Percentiles rank a stretch among this genome's conserved stretches.
Evolutionary conservation across 352 stramenopile species (phyloP).

Genomic region (Pythium rhizo-oryzae): DNA sequence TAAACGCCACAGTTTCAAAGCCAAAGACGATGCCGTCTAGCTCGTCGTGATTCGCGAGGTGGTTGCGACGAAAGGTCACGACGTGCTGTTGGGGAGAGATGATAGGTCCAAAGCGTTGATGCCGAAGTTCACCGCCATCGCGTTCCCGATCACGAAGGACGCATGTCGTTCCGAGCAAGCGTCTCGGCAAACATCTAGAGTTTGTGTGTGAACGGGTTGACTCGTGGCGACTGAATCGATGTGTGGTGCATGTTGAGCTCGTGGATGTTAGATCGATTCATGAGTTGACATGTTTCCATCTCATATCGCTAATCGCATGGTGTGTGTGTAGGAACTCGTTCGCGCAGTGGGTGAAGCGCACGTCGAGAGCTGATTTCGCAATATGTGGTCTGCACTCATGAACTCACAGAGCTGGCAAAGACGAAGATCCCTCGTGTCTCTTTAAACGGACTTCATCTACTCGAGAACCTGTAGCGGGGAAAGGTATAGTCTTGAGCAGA

Average conservation of each 20-base stretch:
- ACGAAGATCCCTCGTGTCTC: background rate
- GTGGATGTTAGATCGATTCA: background rate
- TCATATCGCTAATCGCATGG: background rate
- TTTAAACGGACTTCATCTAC: background rate
- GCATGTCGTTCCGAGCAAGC: background rate
- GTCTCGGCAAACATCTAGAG: background rate
- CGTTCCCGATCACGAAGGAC: constrained; percentile 1
- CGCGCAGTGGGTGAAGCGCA: background rate
- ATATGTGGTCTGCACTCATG: background rate
- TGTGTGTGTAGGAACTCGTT: background rate
- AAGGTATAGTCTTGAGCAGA: no score
- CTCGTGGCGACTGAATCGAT: background rate
- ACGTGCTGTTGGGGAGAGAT: background rate
- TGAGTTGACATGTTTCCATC: constrained; percentile 5
- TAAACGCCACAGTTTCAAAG: background rate
- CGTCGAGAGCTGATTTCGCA: background rate
- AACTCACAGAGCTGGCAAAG: background rate
- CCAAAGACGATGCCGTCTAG: constrained; percentile 7
- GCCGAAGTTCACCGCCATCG: constrained; percentile 2
- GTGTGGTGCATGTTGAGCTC: constrained; percentile 7
- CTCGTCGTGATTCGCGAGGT: constrained; percentile 1
- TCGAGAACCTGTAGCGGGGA: no score
- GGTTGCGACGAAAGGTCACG: background rate
- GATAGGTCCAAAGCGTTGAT: background rate
- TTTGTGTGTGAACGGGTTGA: constrained; percentile 1